Percentiles rank a stretch among this genome's conserved stretches.
Conservation (phyloP, 2,329 filamentous ascomycete genomes). For the Trichoderma koningiopsis region DNA sequence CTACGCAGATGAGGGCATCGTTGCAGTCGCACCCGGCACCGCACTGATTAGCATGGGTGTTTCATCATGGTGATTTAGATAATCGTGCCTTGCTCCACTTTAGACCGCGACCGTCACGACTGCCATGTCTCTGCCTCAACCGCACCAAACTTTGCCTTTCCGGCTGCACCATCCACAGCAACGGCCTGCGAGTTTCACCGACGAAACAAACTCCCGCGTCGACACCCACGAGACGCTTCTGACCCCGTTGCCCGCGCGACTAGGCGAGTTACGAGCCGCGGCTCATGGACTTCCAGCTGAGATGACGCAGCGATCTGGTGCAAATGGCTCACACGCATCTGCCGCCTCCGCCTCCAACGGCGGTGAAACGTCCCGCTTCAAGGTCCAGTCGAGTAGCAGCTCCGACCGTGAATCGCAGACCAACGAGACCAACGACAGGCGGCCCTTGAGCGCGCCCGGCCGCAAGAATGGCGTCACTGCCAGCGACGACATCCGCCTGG, state of each 20-base stretch:
- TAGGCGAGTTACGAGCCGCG: conserved; percentile 29
- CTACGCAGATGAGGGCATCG: conserved; percentile 4
- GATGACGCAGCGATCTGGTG: conserved; percentile 41
- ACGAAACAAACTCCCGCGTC: conserved; percentile 24
- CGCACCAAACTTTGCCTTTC: conserved; percentile 26
- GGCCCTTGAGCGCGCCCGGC: conserved; percentile 51
- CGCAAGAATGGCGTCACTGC: conserved; percentile 41
- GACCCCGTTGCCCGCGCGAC: conserved; percentile 32
- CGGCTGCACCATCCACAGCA: conserved; percentile 28
- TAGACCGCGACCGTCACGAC: conserved; percentile 27
- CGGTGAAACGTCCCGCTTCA: conserved; percentile 37
- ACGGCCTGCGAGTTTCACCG: conserved; percentile 34
- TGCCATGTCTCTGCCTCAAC: conserved; percentile 25
- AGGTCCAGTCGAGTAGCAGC: conserved; percentile 35
- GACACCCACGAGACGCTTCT: conserved; percentile 26
- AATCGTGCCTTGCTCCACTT: conserved; percentile 25
- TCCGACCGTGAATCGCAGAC: conserved; percentile 35
- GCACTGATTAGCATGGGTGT: conserved; percentile 19
- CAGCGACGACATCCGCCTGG: conserved; percentile 40
- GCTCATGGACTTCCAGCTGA: conserved; percentile 32
- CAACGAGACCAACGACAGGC: conserved; percentile 40
- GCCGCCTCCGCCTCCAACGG: conserved; percentile 37
- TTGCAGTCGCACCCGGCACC: background rate
- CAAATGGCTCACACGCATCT: conserved; percentile 37
- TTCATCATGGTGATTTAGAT: conserved; percentile 24